phyloP scores from a whole-genome alignment of 441 rosid species.

The Pelargonium cotyledonis region DNA sequence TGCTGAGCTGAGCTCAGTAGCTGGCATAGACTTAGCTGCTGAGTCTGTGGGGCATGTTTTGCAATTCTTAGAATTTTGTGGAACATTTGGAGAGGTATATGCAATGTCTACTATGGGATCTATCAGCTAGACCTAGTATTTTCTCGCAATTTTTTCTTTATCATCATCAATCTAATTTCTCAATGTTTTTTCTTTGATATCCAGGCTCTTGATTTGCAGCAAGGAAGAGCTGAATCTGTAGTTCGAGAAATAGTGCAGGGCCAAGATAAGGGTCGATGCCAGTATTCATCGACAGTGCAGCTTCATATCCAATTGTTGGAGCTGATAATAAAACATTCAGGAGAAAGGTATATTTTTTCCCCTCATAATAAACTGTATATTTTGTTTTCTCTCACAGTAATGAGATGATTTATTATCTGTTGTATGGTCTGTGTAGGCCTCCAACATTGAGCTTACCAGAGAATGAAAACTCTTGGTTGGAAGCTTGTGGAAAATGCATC shows the following conservation, averaged over 20 bases:
- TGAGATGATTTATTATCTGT: constrained; percentile 2
- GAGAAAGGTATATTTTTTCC: constrained; percentile 25
- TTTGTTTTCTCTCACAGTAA: constrained; percentile 1
- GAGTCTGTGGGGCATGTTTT: constrained; percentile 37
- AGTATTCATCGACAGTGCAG: constrained; percentile 29
- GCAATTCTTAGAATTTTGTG: constrained; percentile 50
- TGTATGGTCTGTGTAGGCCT: not conserved
- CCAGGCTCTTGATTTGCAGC: constrained; percentile 38
- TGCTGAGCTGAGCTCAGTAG: constrained; percentile 20
- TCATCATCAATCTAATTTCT: not conserved
- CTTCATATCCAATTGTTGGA: constrained; percentile 35
- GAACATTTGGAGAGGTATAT: constrained; percentile 43
- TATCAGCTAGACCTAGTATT: no score
- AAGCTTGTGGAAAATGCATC: constrained; percentile 27
- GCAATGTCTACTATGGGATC: not conserved
- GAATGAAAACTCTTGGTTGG: constrained; percentile 35
- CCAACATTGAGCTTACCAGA: not conserved
- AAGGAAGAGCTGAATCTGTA: constrained; percentile 38
- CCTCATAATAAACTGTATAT: not conserved
- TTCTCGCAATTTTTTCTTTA: no score
- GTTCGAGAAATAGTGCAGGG: constrained; percentile 34
- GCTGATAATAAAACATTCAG: constrained; percentile 27
- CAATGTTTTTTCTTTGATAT: not conserved
- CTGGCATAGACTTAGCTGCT: constrained; percentile 32
- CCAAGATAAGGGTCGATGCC: constrained; percentile 26